phyloP scores from a whole-genome alignment of 306 rosid genomes.

The Dalbergia cultrata region DNA sequence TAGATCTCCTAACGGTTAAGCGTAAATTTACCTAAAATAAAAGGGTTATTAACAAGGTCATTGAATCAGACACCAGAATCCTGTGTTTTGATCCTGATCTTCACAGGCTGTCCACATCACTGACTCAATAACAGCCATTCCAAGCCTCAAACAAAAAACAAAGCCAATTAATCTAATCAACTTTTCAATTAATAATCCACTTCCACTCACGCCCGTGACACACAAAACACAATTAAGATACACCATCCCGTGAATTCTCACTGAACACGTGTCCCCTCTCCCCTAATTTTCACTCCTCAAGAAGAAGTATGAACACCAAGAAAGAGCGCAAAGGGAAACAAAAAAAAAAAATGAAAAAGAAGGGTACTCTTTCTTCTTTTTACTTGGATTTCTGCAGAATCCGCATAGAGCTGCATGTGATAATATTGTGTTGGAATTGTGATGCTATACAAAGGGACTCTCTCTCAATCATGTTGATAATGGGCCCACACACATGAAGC shows the following conservation, averaged over 20 bases:
- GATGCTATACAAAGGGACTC: neutral
- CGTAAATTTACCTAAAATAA: neutral
- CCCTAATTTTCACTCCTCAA: neutral
- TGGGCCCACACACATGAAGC: conserved; percentile 16
- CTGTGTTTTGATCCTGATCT: conserved; percentile 42
- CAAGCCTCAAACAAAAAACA: conserved; percentile 1
- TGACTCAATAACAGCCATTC: conserved; percentile 23
- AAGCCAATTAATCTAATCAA: conserved; percentile 26
- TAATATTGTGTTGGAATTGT: conserved; percentile 48
- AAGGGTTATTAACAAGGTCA: conserved; percentile 3
- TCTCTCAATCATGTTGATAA: neutral
- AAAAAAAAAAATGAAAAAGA: neutral
- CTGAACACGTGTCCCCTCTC: conserved; percentile 54
- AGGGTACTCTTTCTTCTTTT: neutral
- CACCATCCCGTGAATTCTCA: conserved; percentile 65
- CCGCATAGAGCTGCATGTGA: conserved; percentile 64
- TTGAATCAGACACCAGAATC: conserved; percentile 31
- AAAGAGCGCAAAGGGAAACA: neutral
- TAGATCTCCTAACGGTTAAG: too few relatives aligned
- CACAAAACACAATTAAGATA: conserved; percentile 20
- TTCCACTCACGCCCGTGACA: conserved; percentile 54
- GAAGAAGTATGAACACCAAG: neutral
- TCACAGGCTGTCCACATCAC: conserved; percentile 44
- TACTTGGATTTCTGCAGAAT: conserved; percentile 49
- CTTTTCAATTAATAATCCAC: conserved; percentile 2